Conservation (phyloP, 2,329 filamentous ascomycete species). For the Aspergillus aculeatinus region DNA sequence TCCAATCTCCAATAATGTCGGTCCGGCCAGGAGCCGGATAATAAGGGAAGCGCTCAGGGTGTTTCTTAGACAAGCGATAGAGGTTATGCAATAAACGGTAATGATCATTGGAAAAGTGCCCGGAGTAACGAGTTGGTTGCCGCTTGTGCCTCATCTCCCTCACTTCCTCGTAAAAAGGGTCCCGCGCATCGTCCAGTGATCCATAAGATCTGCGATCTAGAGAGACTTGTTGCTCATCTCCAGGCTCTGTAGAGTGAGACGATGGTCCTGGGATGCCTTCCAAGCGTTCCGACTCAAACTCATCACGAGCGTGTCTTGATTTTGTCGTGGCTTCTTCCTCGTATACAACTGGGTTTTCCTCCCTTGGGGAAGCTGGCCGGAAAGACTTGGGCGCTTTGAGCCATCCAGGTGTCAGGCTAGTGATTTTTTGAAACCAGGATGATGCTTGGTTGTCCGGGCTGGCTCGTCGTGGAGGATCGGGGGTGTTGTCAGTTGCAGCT, state of each 20-base stretch:
- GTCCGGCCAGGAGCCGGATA: constrained; percentile 34
- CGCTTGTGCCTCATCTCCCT: constrained; percentile 15
- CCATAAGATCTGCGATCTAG: constrained; percentile 4
- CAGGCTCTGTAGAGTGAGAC: constrained; percentile 3
- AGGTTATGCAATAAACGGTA: constrained; percentile 40
- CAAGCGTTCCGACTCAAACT: constrained; percentile 12
- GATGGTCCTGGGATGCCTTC: constrained; percentile 16
- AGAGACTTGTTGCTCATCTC: constrained; percentile 11
- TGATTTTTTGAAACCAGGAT: constrained; percentile 40
- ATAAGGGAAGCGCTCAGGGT: constrained; percentile 41
- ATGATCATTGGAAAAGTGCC: constrained; percentile 45
- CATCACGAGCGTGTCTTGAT: constrained; percentile 10
- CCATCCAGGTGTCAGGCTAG: constrained; percentile 36
- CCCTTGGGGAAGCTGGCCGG: constrained; percentile 11
- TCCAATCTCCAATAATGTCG: constrained; percentile 43
- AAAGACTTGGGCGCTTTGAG: constrained; percentile 32
- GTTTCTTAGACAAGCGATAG: constrained; percentile 39
- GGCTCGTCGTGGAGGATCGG: constrained; percentile 18
- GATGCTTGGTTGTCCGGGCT: constrained; percentile 26
- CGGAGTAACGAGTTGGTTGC: constrained; percentile 32
- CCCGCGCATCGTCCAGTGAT: constrained; percentile 13
- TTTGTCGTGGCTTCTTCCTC: constrained; percentile 18
- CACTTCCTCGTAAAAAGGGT: constrained; percentile 2
- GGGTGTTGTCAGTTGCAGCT: constrained; percentile 23
- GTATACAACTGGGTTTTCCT: constrained; percentile 17